Base-by-base conservation (phyloP, 192 early-diverging fungal species). In the Podila epicladia region DNA sequence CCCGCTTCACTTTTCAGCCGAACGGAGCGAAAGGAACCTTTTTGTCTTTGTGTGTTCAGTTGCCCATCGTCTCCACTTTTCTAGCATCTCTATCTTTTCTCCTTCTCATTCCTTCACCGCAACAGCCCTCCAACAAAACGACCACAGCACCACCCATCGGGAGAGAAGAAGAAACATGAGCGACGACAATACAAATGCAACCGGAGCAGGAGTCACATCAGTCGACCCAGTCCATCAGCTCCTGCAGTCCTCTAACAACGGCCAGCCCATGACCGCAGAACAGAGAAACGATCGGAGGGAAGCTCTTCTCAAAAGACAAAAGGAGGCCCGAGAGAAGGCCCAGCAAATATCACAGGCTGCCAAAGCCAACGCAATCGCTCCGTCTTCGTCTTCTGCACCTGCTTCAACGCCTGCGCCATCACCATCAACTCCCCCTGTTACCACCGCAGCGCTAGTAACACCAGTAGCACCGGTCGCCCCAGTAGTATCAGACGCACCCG, bases 231-330 rank as follows among this genome's bases (percentile, higher is more conserved):
- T 73, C 32, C 77, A 73, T 11, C 66, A 80, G 29, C 62, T 80
- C 29, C 57, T 80, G 22, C 66, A 72, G n/a, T 61, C 51, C 19
- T 55, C 24, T 29, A 67, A 51, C 45, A 65, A 65, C 22, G 58
- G 64, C 12, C 75, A 77, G 35, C 55, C 77, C 24, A 26, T 80
- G 65, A 69, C 77, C 53, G 48, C 77, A 22, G 77, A 80, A 15
- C 77, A 80, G 33, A 72, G 77, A 33, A 80, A 80, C 28, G 71
- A 80, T 1, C 77, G 77, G 12, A 59, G 77, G 31, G 77, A 80
- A 37, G 77, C 77, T 0, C 71, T 80, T 29, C 50, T 80, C 48
- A 64, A 73, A 58, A 61, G 77, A 11, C 77, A 80, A 28, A 26
- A 62, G 58, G 77, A 80, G 53, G 31, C 70, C 0, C 49, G 77